A percentile compares a stretch with the other conserved stretches of the same genome.
These are phyloP conservation scores for Pseudozyma thailandica DNA, from an alignment of 1,284 basidiomycete genomes.

Conservation along the genomic window DNA sequence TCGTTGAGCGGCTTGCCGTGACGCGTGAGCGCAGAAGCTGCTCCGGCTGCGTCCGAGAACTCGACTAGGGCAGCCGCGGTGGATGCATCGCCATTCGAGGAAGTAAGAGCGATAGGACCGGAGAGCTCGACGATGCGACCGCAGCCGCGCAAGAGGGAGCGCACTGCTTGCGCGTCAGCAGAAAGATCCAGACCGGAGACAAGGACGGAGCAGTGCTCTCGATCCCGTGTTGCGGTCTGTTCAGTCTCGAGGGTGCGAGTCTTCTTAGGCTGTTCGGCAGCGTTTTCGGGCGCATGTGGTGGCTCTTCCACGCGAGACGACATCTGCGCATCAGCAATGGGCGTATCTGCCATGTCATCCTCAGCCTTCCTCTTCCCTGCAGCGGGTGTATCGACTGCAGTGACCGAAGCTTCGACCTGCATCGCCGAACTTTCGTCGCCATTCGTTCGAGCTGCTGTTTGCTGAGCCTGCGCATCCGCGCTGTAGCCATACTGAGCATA, in stretches of 20 bases:
- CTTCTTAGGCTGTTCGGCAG: constrained; percentile 43
- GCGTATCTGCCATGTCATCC: constrained; percentile 21
- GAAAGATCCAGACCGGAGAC: constrained; percentile 77
- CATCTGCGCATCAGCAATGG: constrained; percentile 26
- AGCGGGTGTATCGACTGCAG: neutral
- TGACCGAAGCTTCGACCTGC: constrained; percentile 19
- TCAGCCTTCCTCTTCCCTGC: constrained; percentile 54
- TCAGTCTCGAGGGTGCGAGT: constrained; percentile 44
- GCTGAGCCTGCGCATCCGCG: constrained; percentile 70
- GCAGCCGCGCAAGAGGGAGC: constrained; percentile 79
- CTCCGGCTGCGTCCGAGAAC: constrained; percentile 65
- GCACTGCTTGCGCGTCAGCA: constrained; percentile 77
- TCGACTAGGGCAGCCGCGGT: constrained; percentile 69
- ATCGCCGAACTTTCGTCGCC: constrained; percentile 11
- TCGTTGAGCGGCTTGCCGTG: constrained; percentile 82
- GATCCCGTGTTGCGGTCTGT: constrained; percentile 74
- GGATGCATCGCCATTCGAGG: constrained; percentile 35
- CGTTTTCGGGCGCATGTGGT: neutral
- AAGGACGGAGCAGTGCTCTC: constrained; percentile 92
- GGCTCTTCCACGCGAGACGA: constrained; percentile 5
- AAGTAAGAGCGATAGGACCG: constrained; percentile 43
- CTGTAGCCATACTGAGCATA: constrained; percentile 70
- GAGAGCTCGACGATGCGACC: constrained; percentile 58
- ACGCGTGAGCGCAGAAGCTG: constrained; percentile 87
- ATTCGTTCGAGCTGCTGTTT: constrained; percentile 2